These are phyloP conservation scores for Ophiostoma ulmi DNA, from an alignment of 2,329 filamentous ascomycete genomes.

Conservation along the genomic window DNA sequence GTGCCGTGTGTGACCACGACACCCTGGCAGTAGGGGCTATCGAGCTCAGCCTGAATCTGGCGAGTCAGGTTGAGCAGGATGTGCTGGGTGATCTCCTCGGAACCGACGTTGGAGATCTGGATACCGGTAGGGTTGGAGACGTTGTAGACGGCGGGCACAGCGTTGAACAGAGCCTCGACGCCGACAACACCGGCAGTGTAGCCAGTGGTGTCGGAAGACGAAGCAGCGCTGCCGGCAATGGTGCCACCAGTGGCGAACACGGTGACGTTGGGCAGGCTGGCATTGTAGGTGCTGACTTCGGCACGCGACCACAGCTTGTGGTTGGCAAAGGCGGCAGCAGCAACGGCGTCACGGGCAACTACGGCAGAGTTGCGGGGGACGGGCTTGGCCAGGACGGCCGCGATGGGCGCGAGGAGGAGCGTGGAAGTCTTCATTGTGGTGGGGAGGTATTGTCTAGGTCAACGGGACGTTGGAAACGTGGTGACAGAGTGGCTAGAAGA, in stretches of 20 bases:
- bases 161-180: slow-evolving; percentile 48
- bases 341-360: not conserved
- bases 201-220: slow-evolving; percentile 35
- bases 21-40: slow-evolving; percentile 40
- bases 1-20: slow-evolving; percentile 61
- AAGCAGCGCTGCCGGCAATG: slow-evolving; percentile 50
- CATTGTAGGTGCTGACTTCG: slow-evolving; percentile 7
- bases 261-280: slow-evolving; percentile 49
- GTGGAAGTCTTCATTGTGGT: slow-evolving; percentile 9
- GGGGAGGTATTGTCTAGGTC: not conserved
- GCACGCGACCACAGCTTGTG: slow-evolving; percentile 15
- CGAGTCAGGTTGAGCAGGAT: slow-evolving; percentile 46
- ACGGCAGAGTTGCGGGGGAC: not conserved
- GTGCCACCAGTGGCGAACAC: slow-evolving; percentile 53
- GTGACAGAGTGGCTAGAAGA: not conserved
- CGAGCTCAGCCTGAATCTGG: slow-evolving; percentile 43
- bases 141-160: slow-evolving; percentile 50
- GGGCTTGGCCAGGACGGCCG: slow-evolving; percentile 14
- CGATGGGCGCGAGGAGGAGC: slow-evolving; percentile 14
- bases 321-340: not conserved
- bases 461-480: not conserved
- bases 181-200: slow-evolving; percentile 43
- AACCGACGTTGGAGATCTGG: slow-evolving; percentile 48
- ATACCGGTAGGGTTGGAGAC: slow-evolving; percentile 51
- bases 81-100: slow-evolving; percentile 43